A percentile compares a stretch with the other conserved stretches of the same genome.
These are phyloP conservation scores for Leccinum subgranulosum DNA, from an alignment of 768 basidiomycete genomes.

Conservation along the genomic window DNA sequence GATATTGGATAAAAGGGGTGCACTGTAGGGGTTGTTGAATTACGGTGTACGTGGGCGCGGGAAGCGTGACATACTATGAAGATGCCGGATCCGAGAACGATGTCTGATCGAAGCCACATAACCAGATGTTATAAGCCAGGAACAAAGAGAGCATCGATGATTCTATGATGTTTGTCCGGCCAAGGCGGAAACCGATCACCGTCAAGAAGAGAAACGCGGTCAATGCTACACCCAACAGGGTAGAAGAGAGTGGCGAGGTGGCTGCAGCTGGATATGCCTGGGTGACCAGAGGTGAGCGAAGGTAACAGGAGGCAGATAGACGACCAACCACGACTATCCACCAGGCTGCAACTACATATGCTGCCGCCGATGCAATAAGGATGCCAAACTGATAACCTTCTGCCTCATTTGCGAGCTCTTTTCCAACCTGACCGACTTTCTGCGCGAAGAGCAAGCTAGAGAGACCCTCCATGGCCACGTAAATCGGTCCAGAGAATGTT, in stretches of 20 bases:
- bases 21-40: slow-evolving; percentile 37
- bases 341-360: slow-evolving; percentile 81
- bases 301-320: not conserved
- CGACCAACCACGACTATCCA: slow-evolving; percentile 77
- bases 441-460: slow-evolving; percentile 82
- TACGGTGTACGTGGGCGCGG: not conserved
- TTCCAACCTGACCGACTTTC: slow-evolving; percentile 75
- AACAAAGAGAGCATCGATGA: slow-evolving; percentile 85
- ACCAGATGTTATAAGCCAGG: slow-evolving; percentile 88
- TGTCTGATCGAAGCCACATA: slow-evolving; percentile 77
- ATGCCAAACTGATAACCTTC: slow-evolving; percentile 76
- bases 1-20: slow-evolving; percentile 74
- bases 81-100: slow-evolving; percentile 71
- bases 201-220: slow-evolving; percentile 90
- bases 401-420: slow-evolving; percentile 65
- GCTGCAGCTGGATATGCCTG: slow-evolving; percentile 83
- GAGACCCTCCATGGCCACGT: slow-evolving; percentile 80
- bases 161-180: slow-evolving; percentile 91
- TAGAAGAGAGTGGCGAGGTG: slow-evolving; percentile 82
- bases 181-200: slow-evolving; percentile 83
- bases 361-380: slow-evolving; percentile 71
- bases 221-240: slow-evolving; percentile 82
- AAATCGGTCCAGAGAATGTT: slow-evolving; percentile 69
- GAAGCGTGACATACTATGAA: slow-evolving; percentile 58
- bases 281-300: slow-evolving; percentile 10